Base-by-base conservation (phyloP, 305 asterid genomes). In the Rubia occidens region DNA sequence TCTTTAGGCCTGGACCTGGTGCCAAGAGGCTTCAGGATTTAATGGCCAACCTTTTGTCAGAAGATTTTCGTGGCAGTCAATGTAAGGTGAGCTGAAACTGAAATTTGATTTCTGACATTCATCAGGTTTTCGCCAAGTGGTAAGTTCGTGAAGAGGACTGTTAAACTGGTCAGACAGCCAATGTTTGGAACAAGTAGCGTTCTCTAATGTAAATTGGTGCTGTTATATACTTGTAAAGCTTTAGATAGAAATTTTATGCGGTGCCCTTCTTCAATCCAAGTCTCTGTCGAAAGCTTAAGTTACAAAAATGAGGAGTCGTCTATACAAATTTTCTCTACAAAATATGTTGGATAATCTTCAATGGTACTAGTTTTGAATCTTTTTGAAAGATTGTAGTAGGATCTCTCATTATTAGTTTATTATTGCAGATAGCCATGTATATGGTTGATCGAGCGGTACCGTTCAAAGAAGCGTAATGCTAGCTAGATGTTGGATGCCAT, bases 1-100 rank as follows among this genome's bases (percentile, higher is more conserved):
- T 84, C 63, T 79, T 93, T 29, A 78, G 79, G 70, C 90, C 97
- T 18, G 94, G 98, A 5, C 88, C 85, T 0, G 97, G 96, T 10
- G 94, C 97, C 0, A 72, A 76, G 75, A 90, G 97, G 83, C 71
- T 93, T 82, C 70, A 69, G 9, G 80, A 68, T 71, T 85, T 93
- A 15, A 59, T 93, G 20, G 67, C 43, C 74, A 78, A 69, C 60
- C 76, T 93, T 78, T 44, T 78, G 70, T 87, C 96, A 1, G 95
- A 89, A 45, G 95, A 83, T 69, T 81, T 69, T 74, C 77, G 80
- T 4, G 71, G 85, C 20, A 82, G 80, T 58, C 96, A 81, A 72
- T 89, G 98, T 74, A 66, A 77, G 47, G 67, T 72, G 63, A 78
- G 81, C 69, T 80, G 82, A 78, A 58, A 45, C 53, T 37, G 47